Conservation (phyloP, 2,329 filamentous ascomycete genomes). For the Venturia carpophila region DNA sequence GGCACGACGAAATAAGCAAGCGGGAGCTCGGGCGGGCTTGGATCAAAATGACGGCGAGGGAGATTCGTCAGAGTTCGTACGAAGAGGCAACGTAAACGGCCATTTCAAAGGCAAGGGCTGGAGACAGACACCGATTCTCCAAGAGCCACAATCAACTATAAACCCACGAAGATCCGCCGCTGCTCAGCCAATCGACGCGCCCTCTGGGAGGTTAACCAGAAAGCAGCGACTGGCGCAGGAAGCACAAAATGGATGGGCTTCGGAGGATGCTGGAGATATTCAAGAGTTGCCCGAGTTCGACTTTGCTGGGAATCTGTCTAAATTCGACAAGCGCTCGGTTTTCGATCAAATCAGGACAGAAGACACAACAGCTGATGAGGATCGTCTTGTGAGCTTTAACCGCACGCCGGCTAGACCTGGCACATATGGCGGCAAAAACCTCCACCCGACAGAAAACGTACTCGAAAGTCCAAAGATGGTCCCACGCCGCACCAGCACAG, state of each 20-base stretch:
- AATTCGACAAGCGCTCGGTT: constrained; percentile 87
- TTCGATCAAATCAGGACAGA: constrained; percentile 89
- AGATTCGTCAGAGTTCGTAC: constrained; percentile 26
- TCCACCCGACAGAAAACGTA: constrained; percentile 88
- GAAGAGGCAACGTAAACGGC: constrained; percentile 29
- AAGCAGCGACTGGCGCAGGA: constrained; percentile 30
- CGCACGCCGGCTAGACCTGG: constrained; percentile 44
- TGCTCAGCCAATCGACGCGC: constrained; percentile 33
- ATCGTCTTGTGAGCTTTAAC: constrained; percentile 86
- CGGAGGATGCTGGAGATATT: constrained; percentile 90
- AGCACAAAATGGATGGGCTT: constrained; percentile 75
- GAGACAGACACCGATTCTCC: constrained; percentile 59
- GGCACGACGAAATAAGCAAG: constrained; percentile 39
- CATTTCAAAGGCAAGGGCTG: constrained; percentile 53
- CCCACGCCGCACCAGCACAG: constrained; percentile 23
- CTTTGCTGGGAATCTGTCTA: constrained; percentile 79
- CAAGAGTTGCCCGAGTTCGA: constrained; percentile 93
- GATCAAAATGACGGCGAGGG: constrained; percentile 25
- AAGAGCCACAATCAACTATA: constrained; percentile 48
- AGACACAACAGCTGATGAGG: constrained; percentile 80
- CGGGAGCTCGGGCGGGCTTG: constrained; percentile 34
- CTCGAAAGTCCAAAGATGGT: constrained; percentile 47
- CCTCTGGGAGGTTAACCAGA: constrained; percentile 29
- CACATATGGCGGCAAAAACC: constrained; percentile 67
- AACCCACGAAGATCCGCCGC: constrained; percentile 24